These are phyloP conservation scores for Pyrenophora graminea DNA, from an alignment of 2,329 filamentous ascomycete genomes.

Conservation along the genomic window DNA sequence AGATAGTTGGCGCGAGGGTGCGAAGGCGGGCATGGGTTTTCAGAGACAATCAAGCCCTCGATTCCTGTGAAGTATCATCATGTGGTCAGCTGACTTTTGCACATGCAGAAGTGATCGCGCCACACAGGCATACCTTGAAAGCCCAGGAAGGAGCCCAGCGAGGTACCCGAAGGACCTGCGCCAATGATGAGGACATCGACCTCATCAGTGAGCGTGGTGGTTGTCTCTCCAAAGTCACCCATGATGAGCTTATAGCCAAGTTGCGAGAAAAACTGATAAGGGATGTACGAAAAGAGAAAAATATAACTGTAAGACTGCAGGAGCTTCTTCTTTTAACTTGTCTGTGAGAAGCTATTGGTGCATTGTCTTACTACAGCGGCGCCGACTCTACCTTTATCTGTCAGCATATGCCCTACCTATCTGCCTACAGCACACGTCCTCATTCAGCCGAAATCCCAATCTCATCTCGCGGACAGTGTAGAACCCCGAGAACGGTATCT, in stretches of 20 bases:
- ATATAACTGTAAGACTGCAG: no score
- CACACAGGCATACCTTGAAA: not conserved
- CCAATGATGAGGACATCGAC: slow-evolving; percentile 8
- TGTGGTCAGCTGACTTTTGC: not conserved
- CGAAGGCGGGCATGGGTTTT: not conserved
- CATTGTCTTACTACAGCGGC: no score
- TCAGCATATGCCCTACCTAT: no score
- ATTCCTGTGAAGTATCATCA: not conserved
- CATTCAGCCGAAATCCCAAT: no score
- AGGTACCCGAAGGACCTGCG: slow-evolving; percentile 7
- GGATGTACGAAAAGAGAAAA: no score
- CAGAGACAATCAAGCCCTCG: slow-evolving; percentile 3
- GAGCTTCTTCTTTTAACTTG: no score
- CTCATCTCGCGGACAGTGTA: no score
- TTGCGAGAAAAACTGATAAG: no score
- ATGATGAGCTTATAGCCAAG: not conserved
- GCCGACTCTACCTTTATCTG: no score
- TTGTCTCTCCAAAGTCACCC: not conserved
- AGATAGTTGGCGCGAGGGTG: slow-evolving; percentile 8
- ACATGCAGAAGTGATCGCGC: not conserved
- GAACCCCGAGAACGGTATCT: no score
- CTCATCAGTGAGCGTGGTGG: not conserved
- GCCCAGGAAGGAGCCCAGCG: slow-evolving; percentile 3
- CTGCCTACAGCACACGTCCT: no score
- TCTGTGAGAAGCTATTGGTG: no score